These are phyloP conservation scores for Pleurotus ostreatus DNA, from an alignment of 768 basidiomycete genomes.

Conservation along the genomic window DNA sequence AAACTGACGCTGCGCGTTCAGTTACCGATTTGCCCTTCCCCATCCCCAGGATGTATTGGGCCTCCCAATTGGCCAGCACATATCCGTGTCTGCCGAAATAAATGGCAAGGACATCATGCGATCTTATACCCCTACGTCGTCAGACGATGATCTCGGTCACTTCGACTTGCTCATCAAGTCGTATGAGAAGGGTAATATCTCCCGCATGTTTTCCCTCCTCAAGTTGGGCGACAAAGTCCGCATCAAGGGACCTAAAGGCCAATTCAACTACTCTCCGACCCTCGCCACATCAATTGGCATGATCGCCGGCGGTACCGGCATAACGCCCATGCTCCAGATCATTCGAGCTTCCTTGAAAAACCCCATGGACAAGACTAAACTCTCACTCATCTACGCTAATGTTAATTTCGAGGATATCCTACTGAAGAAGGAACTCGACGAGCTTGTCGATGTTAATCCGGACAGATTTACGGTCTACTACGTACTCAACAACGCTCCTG, in stretches of 20 bases:
- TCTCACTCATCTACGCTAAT: slow-evolving; percentile 95
- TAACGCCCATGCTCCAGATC: slow-evolving; percentile 99
- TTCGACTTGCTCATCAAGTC: slow-evolving; percentile 99
- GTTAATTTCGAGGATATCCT: slow-evolving; percentile 92
- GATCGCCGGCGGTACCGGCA: slow-evolving; percentile 98
- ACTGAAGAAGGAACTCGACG: slow-evolving; percentile 82
- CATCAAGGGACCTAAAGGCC: slow-evolving; percentile 95
- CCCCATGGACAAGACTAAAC: slow-evolving; percentile 75
- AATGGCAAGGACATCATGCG: slow-evolving; percentile 87
- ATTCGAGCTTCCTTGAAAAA: slow-evolving; percentile 91
- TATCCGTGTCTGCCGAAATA: slow-evolving; percentile 86
- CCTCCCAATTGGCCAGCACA: slow-evolving; percentile 95
- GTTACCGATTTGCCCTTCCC: slow-evolving; percentile 90
- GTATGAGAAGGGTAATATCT: slow-evolving; percentile 98
- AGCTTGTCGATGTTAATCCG: slow-evolving; percentile 59
- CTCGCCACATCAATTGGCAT: slow-evolving; percentile 83
- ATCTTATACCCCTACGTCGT: slow-evolving; percentile 94
- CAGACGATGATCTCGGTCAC: slow-evolving; percentile 87
- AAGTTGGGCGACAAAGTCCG: slow-evolving; percentile 85
- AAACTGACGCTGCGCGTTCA: slow-evolving; percentile 22
- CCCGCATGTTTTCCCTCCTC: slow-evolving; percentile 74
- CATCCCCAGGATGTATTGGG: slow-evolving; percentile 75
- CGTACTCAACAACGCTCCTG: slow-evolving; percentile 93
- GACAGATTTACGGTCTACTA: slow-evolving; percentile 74
- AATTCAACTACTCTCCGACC: slow-evolving; percentile 77